A percentile compares a stretch with the other conserved stretches of the same genome.
phyloP scores from a whole-genome alignment of 2,329 filamentous ascomycete species.

The Sarocladiaceae sp. region DNA sequence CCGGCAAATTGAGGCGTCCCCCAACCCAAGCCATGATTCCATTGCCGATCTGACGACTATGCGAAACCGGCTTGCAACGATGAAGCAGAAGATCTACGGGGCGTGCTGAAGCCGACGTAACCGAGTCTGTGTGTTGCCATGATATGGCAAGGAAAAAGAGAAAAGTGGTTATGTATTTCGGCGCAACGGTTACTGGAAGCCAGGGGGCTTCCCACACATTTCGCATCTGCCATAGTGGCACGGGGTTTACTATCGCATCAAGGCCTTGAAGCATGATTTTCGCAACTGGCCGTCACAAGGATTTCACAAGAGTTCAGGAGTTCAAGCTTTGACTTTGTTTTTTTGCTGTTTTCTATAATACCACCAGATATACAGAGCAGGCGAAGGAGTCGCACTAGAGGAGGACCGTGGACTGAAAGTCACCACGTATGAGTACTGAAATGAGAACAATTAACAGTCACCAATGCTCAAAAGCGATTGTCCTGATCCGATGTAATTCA shows the following conservation, averaged over 20 bases:
- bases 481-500: too few species aligned
- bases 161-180: constrained; percentile 1
- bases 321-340: constrained; percentile 2
- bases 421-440: not conserved
- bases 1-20: constrained; percentile 43
- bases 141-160: constrained; percentile 2
- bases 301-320: too few species aligned
- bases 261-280: too few species aligned
- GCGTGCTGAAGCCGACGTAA: not conserved
- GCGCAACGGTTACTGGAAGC: constrained; percentile 8
- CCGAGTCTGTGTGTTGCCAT: too few species aligned
- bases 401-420: constrained; percentile 4
- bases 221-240: constrained; percentile 6
- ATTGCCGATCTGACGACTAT: constrained; percentile 46
- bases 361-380: constrained; percentile 1
- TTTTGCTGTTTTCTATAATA: constrained; percentile 10
- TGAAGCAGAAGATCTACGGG: constrained; percentile 55
- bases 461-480: too few species aligned
- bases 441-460: too few species aligned
- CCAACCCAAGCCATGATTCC: constrained; percentile 45
- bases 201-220: constrained; percentile 3
- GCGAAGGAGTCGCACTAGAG: constrained; percentile 1
- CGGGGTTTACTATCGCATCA: too few species aligned
- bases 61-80: constrained; percentile 44
- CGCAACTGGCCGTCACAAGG: too few species aligned